Evolutionary conservation across 129 eudicot genomes (phyloP), one percentile per base, ranked within the genome.

Genomic region (Logfia minima): DNA sequence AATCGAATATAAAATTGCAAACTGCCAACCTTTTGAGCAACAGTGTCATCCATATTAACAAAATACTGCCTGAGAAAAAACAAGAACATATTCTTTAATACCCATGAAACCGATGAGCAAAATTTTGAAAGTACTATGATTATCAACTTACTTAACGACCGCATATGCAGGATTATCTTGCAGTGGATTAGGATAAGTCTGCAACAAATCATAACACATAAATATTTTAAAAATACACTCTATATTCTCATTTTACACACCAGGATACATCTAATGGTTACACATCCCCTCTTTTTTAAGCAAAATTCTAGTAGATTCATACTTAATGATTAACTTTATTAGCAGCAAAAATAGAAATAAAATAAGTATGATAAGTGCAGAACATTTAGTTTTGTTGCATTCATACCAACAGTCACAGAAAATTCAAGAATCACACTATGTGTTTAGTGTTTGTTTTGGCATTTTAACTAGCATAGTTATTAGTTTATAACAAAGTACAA

Each of bases 151-250:
- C 98, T 80, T 89, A 63, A 89, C 97, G n/a, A 78, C 96, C 19
- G 97, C 80, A 51, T 91, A 94, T 68, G 98, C 96, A 71, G 97
- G 96, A 83, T 94, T 91, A 79, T 86, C 81, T 85, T 89, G 96
- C 77, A 94, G 83, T 4, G 98, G 98, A 80, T 94, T 91, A 34
- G 90, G 79, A 77, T 87, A 90, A 5, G 88, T 83, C 98, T 93
- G 95, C 82, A 63, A 69, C 59, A 75, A 71, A 75, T 43, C 75
- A 59, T 58, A 75, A 56, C 55, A 61, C 62, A 64, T 73, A 75
- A 78, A 22, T 62, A 62, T 70, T 37, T 70, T 26, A 24, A 39
- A 76, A 23, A 58, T 32, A 56, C 19, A 39, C 74, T 53, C 26
- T 62, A 61, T 24, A 24, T 39, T 35, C 75, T 18, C 62, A 19